These are phyloP conservation scores for Globisporangium ultimum DNA, from an alignment of 352 stramenopile species.

Conservation along the genomic window DNA sequence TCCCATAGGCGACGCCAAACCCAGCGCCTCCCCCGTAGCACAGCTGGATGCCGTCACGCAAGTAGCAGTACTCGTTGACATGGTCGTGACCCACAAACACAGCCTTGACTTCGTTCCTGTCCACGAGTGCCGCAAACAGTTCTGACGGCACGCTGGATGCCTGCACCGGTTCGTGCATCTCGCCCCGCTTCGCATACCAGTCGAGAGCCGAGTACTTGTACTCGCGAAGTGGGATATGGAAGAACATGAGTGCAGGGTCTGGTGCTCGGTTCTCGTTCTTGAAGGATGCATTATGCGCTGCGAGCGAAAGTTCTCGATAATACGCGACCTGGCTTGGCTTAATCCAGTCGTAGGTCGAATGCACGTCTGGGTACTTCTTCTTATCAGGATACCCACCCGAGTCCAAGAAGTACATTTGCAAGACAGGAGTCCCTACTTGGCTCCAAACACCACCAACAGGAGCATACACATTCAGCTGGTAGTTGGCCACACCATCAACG, in stretches of 20 bases:
- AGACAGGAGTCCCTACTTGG: constrained; percentile 23
- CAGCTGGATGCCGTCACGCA: constrained; percentile 38
- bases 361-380: constrained; percentile 18
- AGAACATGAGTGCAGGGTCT: too few species aligned
- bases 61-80: constrained; percentile 51
- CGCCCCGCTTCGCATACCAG: constrained; percentile 8
- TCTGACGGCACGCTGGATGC: constrained; percentile 27
- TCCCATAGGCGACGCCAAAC: constrained; percentile 36
- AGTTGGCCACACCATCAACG: constrained; percentile 64
- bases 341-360: constrained; percentile 45
- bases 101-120: constrained; percentile 47
- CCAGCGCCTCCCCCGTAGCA: constrained; percentile 53
- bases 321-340: constrained; percentile 43
- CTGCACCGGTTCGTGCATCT: constrained; percentile 26
- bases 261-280: too few species aligned
- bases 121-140: constrained; percentile 38
- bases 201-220: constrained; percentile 23
- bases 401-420: constrained; percentile 76
- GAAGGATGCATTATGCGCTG: too few species aligned
- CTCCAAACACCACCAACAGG: constrained; percentile 38
- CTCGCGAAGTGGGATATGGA: constrained; percentile 58
- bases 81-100: constrained; percentile 53
- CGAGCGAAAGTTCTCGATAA: constrained; percentile 28
- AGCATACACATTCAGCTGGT: constrained; percentile 46
- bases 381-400: constrained; percentile 36